A percentile compares a stretch with the other conserved stretches of the same genome.
Conservation (phyloP, 371 early-diverging fungal species). For the Apophysomyces trapeziformis region DNA sequence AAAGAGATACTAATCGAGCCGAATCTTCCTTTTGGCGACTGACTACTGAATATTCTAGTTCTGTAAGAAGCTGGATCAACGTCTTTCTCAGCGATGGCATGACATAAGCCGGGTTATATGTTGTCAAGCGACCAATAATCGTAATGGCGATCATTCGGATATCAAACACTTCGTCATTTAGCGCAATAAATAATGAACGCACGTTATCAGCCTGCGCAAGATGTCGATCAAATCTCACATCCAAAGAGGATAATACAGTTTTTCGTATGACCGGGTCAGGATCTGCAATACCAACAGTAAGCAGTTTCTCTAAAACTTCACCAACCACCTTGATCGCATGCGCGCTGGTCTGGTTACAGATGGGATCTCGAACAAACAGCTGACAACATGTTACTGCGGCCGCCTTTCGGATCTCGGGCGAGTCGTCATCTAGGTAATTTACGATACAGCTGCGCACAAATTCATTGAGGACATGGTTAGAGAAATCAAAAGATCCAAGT, state of each 20-base stretch:
- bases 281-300: constrained; percentile 93
- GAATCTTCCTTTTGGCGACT: constrained; percentile 91
- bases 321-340: constrained; percentile 88
- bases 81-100: constrained; percentile 90
- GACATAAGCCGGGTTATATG: constrained; percentile 92
- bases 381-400: constrained; percentile 92
- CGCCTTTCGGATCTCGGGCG: constrained; percentile 81
- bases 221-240: constrained; percentile 87
- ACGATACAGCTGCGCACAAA: constrained; percentile 89
- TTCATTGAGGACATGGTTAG: constrained; percentile 82
- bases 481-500: constrained; percentile 89
- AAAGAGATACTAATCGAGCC: constrained; percentile 77
- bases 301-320: constrained; percentile 86
- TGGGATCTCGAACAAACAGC: constrained; percentile 76
- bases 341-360: constrained; percentile 79
- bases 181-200: constrained; percentile 84
- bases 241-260: constrained; percentile 80
- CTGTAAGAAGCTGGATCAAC: constrained; percentile 88
- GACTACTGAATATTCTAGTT: constrained; percentile 88
- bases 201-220: constrained; percentile 92
- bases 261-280: constrained; percentile 82
- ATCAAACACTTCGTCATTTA: constrained; percentile 94
- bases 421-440: constrained; percentile 86
- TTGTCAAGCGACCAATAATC: constrained; percentile 87
- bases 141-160: constrained; percentile 85